Conservation (phyloP, 2,329 filamentous ascomycete species). For the Hymenoscyphus albidus region DNA sequence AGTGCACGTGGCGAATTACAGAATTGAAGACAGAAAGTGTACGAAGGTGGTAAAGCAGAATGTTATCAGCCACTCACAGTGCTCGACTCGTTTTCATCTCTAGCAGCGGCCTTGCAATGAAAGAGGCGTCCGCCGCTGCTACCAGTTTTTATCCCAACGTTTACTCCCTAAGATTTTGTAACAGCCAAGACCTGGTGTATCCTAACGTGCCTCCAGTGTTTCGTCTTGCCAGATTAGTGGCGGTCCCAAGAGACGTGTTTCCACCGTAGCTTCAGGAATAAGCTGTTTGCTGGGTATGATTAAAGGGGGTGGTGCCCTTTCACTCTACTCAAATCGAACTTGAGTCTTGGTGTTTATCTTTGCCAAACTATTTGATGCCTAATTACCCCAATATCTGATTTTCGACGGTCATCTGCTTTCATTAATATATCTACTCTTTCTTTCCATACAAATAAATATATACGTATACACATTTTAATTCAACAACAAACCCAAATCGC, state of each 20-base stretch:
- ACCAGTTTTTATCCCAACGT: background rate
- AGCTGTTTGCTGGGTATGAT: background rate
- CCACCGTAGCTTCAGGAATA: background rate
- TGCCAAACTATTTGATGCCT: background rate
- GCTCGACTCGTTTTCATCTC: background rate
- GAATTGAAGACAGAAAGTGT: background rate
- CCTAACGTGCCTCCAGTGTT: background rate
- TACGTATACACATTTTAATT: background rate
- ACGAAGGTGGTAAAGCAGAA: background rate
- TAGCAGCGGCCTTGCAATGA: background rate
- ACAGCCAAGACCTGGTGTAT: background rate
- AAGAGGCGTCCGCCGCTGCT: background rate
- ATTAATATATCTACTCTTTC: background rate
- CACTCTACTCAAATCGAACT: background rate
- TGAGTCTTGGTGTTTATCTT: background rate
- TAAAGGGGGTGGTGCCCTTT: background rate
- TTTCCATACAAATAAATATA: background rate
- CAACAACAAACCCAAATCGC: slow-evolving; percentile 1
- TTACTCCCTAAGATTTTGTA: background rate
- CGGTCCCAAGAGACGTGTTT: background rate
- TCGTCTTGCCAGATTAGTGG: background rate
- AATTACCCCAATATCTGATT: background rate
- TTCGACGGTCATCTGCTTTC: background rate
- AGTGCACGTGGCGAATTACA: background rate
- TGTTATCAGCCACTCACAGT: background rate